Conservation (phyloP, 169 alveolate species). For the Cryptosporidium tyzzeri region DNA sequence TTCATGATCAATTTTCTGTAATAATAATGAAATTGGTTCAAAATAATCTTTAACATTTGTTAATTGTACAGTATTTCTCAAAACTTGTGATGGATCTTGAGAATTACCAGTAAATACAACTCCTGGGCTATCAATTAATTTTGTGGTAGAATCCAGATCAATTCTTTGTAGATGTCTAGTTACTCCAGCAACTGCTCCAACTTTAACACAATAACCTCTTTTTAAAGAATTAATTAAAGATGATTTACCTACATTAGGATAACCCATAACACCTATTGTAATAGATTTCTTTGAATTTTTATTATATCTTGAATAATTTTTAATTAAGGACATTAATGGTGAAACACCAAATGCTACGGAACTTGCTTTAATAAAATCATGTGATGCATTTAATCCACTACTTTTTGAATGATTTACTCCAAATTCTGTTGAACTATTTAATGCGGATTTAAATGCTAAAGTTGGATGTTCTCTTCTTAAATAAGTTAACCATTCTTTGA, state of each 20-base stretch:
- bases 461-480: slow-evolving; percentile 78
- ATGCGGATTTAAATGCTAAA: slow-evolving; percentile 81
- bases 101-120: slow-evolving; percentile 87
- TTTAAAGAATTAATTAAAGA: slow-evolving; percentile 91
- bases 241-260: slow-evolving; percentile 95
- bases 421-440: slow-evolving; percentile 76
- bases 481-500: slow-evolving; percentile 78
- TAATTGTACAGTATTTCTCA: slow-evolving; percentile 89
- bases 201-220: slow-evolving; percentile 90
- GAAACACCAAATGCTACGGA: slow-evolving; percentile 89
- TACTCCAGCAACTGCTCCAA: slow-evolving; percentile 93
- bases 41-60: slow-evolving; percentile 90
- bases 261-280: slow-evolving; percentile 93
- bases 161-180: slow-evolving; percentile 92
- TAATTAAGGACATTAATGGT: slow-evolving; percentile 85
- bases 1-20: slow-evolving; percentile 82
- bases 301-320: slow-evolving; percentile 87
- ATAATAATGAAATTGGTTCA: slow-evolving; percentile 87
- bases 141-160: slow-evolving; percentile 89
- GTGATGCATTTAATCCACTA: slow-evolving; percentile 47
- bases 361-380: slow-evolving; percentile 78
- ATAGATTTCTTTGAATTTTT: slow-evolving; percentile 86
- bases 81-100: slow-evolving; percentile 82
- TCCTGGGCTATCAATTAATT: slow-evolving; percentile 95
- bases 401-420: slow-evolving; percentile 53